Evolutionary conservation across 1,284 basidiomycete species (phyloP), one percentile per base, ranked within the genome.

Genomic region (Microbotryum violaceum): DNA sequence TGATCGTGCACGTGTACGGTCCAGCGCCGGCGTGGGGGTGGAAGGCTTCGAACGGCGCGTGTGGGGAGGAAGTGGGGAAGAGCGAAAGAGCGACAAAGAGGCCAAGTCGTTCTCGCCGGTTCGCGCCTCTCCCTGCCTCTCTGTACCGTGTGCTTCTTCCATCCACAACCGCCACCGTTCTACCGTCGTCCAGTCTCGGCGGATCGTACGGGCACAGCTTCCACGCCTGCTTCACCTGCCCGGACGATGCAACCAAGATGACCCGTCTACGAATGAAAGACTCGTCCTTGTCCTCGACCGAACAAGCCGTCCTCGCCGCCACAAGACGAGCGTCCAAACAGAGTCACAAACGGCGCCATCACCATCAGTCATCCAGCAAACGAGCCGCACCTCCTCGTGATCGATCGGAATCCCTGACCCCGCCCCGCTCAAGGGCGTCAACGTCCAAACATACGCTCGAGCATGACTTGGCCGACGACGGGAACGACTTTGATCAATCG

Each of bases 191-290:
- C 37, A 4, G 3, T 18, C 37, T 6, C 37, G 0, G 14, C 37
- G 37, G 37, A 42, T 42, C 16, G 37, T 16, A 42, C 10, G 12
- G 16, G 37, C 12, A 18, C 37, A 42, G 6, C 16, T 2, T 18
- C 37, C 16, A 16, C 37, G 16, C 5, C 37, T 42, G 6, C 37
- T 10, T 42, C 4, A 42, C 12, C 37, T 42, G 37, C 10, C 33
- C 6, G 12, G 6, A 42, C 37, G 14, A 42, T 42, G 37, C 14
- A 4, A 18, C 37, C 37, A 10, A 16, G 14, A 63, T 61, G 61
- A 49, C 54, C 20, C 56, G 57, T 8, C 60, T 68, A 6, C 58
- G 65, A 2, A 68, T 66, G 67, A 68, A 68, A 58, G 55, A 56
- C 18, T 51, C 60, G 12, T n/a, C 51, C 14, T 18, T 42, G 31